phyloP scores from a whole-genome alignment of 176 grass and related monocot species.

The Rhynchospora pubera region DNA sequence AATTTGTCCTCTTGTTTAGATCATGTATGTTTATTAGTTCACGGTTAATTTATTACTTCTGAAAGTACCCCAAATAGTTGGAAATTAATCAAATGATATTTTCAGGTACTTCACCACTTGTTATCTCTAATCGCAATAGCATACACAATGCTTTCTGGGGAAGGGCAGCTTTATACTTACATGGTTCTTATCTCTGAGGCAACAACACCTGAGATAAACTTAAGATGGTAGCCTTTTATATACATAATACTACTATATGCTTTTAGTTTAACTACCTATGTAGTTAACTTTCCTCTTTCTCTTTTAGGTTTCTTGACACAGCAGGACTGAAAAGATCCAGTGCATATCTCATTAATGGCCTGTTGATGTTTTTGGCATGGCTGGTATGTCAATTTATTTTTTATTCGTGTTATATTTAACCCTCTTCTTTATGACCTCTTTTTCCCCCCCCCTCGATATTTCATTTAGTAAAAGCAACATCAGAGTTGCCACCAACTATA shows the following conservation, averaged over 20 bases:
- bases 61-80: not conserved
- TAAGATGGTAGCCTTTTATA: constrained; percentile 75
- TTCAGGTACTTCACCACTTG: constrained; percentile 80
- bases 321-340: constrained; percentile 92
- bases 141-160: constrained; percentile 66
- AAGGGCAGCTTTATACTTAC: constrained; percentile 93
- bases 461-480: not conserved
- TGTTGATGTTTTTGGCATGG: constrained; percentile 83
- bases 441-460: not conserved
- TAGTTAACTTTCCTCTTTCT: constrained; percentile 25
- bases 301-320: constrained; percentile 91
- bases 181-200: constrained; percentile 98
- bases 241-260: not conserved
- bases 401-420: constrained; percentile 7
- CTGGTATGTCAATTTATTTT: constrained; percentile 50
- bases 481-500: not conserved
- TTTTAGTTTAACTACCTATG: constrained; percentile 17
- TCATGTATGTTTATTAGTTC: constrained; percentile 9
- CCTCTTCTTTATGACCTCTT: not conserved
- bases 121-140: constrained; percentile 68
- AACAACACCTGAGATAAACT: constrained; percentile 95
- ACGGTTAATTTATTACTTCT: not conserved
- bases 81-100: constrained; percentile 8
- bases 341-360: constrained; percentile 84
- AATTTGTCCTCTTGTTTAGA: not conserved